Evolutionary conservation across 1,139 yeast genomes (phyloP).

Genomic region (Yamadazyma kanchanaburiensis): DNA sequence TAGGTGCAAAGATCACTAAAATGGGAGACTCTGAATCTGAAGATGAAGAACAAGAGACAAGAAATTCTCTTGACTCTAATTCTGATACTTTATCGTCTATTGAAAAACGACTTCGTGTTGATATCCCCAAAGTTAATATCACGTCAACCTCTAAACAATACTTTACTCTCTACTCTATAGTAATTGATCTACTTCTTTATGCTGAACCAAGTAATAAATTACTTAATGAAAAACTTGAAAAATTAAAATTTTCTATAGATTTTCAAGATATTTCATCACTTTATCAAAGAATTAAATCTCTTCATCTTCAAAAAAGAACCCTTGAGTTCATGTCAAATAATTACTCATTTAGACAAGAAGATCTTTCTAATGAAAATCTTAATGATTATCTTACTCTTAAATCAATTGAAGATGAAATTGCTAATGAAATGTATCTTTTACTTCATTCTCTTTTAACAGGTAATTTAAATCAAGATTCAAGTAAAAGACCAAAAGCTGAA

Average conservation of each 20-base stretch:
- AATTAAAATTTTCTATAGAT: constrained; percentile 40
- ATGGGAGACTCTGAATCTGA: not conserved
- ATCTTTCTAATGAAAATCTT: constrained; percentile 32
- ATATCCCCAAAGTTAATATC: constrained; percentile 38
- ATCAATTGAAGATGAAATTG: constrained; percentile 24
- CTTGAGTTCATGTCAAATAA: constrained; percentile 26
- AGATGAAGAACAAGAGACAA: constrained; percentile 9
- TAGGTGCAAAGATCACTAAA: constrained; percentile 14
- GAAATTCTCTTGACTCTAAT: constrained; percentile 6
- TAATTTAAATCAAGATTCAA: constrained; percentile 17
- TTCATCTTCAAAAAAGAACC: constrained; percentile 25
- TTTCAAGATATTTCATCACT: constrained; percentile 36
- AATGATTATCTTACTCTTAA: constrained; percentile 32
- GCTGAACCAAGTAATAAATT: constrained; percentile 41
- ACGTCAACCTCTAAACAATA: constrained; percentile 44
- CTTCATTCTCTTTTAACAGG: constrained; percentile 42
- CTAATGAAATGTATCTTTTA: constrained; percentile 35
- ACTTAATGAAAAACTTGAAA: constrained; percentile 34
- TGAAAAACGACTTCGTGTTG: constrained; percentile 25
- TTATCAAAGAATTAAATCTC: constrained; percentile 21
- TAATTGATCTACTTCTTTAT: constrained; percentile 34
- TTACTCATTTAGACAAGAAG: constrained; percentile 35
- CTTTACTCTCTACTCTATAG: constrained; percentile 34
- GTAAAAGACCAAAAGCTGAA: constrained; percentile 25
- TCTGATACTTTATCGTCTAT: constrained; percentile 4